Percentiles rank a stretch among this genome's conserved stretches.
These are phyloP conservation scores for Castanopsis chinensis DNA, from an alignment of 306 rosid genomes.

Conservation along the genomic window DNA sequence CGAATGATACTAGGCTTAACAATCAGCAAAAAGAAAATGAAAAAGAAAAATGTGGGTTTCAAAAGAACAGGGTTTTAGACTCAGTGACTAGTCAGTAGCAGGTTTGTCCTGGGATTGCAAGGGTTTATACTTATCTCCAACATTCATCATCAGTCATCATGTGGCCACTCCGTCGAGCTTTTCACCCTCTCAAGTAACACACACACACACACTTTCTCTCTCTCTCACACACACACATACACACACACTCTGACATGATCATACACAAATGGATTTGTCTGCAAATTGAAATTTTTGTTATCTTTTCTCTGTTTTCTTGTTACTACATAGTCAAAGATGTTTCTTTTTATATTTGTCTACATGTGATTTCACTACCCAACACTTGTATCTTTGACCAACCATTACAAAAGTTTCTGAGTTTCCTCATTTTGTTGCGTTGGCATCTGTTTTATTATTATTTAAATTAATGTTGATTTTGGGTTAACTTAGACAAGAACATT, in stretches of 20 bases:
- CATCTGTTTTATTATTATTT: not conserved
- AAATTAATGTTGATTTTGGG: too few species aligned
- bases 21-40: too few species aligned
- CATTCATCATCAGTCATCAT: not conserved
- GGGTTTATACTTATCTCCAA: not conserved
- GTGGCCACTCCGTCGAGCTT: constrained; percentile 11
- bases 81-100: not conserved
- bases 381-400: not conserved
- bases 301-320: not conserved
- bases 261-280: not conserved
- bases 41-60: too few species aligned
- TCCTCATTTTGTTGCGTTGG: not conserved
- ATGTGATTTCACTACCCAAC: not conserved
- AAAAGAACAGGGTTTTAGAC: not conserved
- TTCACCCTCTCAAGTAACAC: constrained; percentile 6
- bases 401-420: not conserved
- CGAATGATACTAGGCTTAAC: too few species aligned
- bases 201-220: not conserved
- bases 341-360: not conserved
- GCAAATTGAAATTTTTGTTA: not conserved
- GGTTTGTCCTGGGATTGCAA: not conserved
- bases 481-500: too few species aligned
- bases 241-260: too few species aligned
- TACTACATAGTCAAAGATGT: not conserved
- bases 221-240: not conserved